These are phyloP conservation scores for Cardiospermum halicacabum DNA, from an alignment of 345 rosid species.

Conservation along the genomic window DNA sequence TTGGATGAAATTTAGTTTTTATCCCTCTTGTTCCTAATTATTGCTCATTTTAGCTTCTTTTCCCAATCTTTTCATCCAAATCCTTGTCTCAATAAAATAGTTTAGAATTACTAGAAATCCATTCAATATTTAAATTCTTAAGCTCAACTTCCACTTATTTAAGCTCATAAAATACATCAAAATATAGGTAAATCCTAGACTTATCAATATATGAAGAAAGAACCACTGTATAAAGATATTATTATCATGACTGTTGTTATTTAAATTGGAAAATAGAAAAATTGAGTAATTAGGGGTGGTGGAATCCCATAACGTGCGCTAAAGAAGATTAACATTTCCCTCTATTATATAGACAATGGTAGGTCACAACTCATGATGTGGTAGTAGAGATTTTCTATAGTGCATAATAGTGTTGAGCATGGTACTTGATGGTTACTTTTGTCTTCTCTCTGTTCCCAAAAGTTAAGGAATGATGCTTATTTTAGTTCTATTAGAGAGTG, in stretches of 20 bases:
- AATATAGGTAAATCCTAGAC: no score
- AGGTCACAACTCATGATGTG: conserved; percentile 6
- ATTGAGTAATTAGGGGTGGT: background rate
- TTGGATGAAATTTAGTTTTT: no score
- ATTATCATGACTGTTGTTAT: background rate
- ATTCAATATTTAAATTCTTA: no score
- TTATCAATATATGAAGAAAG: no score
- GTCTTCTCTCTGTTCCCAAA: conserved; percentile 37
- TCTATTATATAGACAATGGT: conserved; percentile 19
- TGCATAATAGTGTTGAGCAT: conserved; percentile 15
- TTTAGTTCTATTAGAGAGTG: background rate
- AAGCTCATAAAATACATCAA: no score
- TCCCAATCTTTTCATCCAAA: no score
- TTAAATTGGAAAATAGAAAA: background rate
- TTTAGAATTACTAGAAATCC: no score
- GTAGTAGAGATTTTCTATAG: conserved; percentile 13
- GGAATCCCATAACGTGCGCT: conserved; percentile 8
- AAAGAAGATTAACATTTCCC: conserved; percentile 3
- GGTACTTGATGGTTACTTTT: conserved; percentile 19
- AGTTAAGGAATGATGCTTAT: conserved; percentile 17
- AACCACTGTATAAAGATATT: no score
- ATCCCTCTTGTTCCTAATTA: no score
- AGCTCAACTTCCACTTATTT: no score
- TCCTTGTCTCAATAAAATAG: no score
- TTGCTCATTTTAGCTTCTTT: no score